These are phyloP conservation scores for Ambrosia hybrid DNA, from an alignment of 140 eudicot species.

Conservation along the genomic window DNA sequence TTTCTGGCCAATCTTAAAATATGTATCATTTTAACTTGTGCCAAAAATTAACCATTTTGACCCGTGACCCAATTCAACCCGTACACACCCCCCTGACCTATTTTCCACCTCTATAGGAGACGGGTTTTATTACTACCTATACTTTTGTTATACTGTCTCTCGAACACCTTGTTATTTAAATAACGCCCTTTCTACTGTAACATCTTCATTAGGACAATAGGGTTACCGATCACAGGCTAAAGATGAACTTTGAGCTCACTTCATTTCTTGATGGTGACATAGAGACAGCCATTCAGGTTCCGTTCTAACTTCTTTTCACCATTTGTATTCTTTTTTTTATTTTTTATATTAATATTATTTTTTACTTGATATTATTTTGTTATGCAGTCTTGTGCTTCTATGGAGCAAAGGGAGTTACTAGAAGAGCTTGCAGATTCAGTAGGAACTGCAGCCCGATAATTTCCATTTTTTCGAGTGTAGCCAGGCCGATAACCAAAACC, in stretches of 20 bases:
- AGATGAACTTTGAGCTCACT: conserved; percentile 92
- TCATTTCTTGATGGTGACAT: conserved; percentile 90
- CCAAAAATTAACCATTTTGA: too few relatives aligned
- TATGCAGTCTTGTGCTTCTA: conserved; percentile 72
- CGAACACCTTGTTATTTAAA: background rate
- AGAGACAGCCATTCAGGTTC: conserved; percentile 93
- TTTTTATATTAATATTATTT: background rate
- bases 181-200: background rate
- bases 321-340: background rate
- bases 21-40: too few relatives aligned
- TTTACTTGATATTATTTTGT: background rate
- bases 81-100: too few relatives aligned
- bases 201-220: conserved; percentile 69
- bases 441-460: conserved; percentile 44
- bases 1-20: too few relatives aligned
- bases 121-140: background rate
- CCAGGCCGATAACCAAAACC: conserved; percentile 3
- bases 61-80: too few relatives aligned
- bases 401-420: conserved; percentile 87
- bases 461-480: background rate
- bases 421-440: conserved; percentile 88
- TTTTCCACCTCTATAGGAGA: too few relatives aligned
- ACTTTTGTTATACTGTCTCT: background rate
- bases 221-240: conserved; percentile 94
- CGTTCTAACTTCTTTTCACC: background rate